phyloP scores from a whole-genome alignment of 2,329 filamentous ascomycete species.

The Xenoacremonium recifei region DNA sequence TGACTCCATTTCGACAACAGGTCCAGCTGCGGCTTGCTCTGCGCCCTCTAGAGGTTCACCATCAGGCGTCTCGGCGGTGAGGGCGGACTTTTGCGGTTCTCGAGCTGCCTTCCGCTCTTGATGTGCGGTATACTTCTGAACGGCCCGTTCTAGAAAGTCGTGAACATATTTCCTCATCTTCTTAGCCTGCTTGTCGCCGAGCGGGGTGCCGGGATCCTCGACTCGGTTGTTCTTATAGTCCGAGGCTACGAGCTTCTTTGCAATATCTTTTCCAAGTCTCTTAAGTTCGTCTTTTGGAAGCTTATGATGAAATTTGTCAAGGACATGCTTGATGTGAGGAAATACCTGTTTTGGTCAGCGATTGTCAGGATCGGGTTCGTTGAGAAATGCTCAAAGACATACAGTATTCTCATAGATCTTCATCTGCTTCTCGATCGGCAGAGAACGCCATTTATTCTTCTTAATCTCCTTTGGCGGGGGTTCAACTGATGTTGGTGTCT shows the following conservation, averaged over 20 bases:
- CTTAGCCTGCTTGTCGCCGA: slow-evolving; percentile 74
- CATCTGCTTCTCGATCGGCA: slow-evolving; percentile 82
- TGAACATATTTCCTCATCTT: slow-evolving; percentile 82
- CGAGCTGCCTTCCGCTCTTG: slow-evolving; percentile 61
- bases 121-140: slow-evolving; percentile 68
- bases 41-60: slow-evolving; percentile 5
- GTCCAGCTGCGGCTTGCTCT: slow-evolving; percentile 9
- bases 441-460: slow-evolving; percentile 68
- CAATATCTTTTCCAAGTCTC: slow-evolving; percentile 63
- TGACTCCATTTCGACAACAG: slow-evolving; percentile 23
- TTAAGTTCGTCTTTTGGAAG: slow-evolving; percentile 77
- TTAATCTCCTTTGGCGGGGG: slow-evolving; percentile 57
- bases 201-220: slow-evolving; percentile 67
- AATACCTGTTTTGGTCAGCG: slow-evolving; percentile 58
- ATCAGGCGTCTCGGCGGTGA: slow-evolving; percentile 8
- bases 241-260: slow-evolving; percentile 85
- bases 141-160: slow-evolving; percentile 83
- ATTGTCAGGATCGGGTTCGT: too few species aligned
- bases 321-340: slow-evolving; percentile 79
- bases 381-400: slow-evolving; percentile 37
- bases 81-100: slow-evolving; percentile 25
- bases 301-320: slow-evolving; percentile 84
- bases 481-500: slow-evolving; percentile 62
- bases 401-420: slow-evolving; percentile 94
- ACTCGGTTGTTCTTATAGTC: slow-evolving; percentile 92